Evolutionary conservation across 2,329 filamentous ascomycete genomes (phyloP).

Genomic region (Cercospora sp.): DNA sequence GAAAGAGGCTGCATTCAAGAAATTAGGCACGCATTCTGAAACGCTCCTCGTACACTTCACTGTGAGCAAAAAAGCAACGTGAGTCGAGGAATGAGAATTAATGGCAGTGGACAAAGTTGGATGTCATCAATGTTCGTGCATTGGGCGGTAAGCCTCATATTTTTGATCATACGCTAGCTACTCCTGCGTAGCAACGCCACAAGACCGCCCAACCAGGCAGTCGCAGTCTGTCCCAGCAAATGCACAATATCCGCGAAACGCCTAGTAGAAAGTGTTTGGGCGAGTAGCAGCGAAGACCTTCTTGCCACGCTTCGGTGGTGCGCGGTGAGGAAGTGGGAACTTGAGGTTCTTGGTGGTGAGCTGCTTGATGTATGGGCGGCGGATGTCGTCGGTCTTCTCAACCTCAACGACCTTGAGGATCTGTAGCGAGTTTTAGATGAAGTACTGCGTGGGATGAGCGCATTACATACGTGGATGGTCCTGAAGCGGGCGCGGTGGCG

Average conservation of each 20-base stretch:
- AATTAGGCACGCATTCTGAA: background rate
- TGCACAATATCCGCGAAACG: slow-evolving; percentile 40
- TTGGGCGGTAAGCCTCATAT: slow-evolving; percentile 8
- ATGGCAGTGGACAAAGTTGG: background rate
- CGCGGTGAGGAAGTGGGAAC: slow-evolving; percentile 98
- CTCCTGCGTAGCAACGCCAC: slow-evolving; percentile 23
- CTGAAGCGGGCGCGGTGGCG: slow-evolving; percentile 97
- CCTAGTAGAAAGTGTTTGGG: slow-evolving; percentile 97
- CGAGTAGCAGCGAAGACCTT: slow-evolving; percentile 92
- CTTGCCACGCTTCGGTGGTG: slow-evolving; percentile 77
- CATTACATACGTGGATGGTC: slow-evolving; percentile 83
- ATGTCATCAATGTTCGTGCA: slow-evolving; percentile 16
- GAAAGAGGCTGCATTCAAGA: background rate
- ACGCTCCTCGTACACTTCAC: background rate
- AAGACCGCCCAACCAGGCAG: slow-evolving; percentile 25
- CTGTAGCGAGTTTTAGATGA: slow-evolving; percentile 49
- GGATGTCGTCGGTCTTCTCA: slow-evolving; percentile 90
- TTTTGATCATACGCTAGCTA: slow-evolving; percentile 28
- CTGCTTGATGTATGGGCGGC: slow-evolving; percentile 99
- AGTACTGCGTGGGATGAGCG: background rate
- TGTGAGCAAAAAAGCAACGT: background rate
- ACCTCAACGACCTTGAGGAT: slow-evolving; percentile 98
- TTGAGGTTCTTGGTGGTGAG: slow-evolving; percentile 90
- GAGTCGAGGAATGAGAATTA: background rate
- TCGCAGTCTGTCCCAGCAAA: slow-evolving; percentile 25